Percentiles rank a stretch among this genome's conserved stretches.
phyloP scores from a whole-genome alignment of 306 rosid genomes.

The Cercis canadensis region DNA sequence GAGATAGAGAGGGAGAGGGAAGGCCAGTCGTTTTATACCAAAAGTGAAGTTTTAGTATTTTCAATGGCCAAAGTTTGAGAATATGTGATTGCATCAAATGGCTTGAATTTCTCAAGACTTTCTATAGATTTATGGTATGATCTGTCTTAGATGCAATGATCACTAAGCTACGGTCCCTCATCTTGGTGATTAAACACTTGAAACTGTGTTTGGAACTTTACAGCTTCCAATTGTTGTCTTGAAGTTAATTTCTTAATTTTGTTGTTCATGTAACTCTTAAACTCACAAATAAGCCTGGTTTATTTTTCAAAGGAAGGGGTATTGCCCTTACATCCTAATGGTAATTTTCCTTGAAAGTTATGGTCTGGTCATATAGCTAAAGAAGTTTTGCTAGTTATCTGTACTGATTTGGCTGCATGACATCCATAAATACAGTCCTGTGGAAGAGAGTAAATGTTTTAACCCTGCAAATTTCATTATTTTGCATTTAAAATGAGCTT shows the following conservation, averaged over 20 bases:
- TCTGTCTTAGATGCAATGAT: background rate
- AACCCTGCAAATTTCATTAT: constrained; percentile 1
- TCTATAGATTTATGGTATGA: background rate
- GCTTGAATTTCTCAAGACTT: constrained; percentile 8
- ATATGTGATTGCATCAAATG: background rate
- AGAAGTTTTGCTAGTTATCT: too few relatives aligned
- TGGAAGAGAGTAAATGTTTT: background rate
- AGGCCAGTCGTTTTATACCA: constrained; percentile 1
- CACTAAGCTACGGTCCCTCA: background rate
- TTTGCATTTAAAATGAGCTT: constrained; percentile 7
- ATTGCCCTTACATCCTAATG: too few relatives aligned
- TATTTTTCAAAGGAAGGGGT: background rate
- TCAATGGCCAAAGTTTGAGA: constrained; percentile 23
- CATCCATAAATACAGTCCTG: too few relatives aligned
- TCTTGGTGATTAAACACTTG: background rate
- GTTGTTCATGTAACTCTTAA: background rate
- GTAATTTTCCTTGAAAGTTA: too few relatives aligned
- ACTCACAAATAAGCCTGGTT: background rate
- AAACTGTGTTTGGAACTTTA: background rate
- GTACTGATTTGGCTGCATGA: too few relatives aligned
- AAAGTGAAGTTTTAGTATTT: constrained; percentile 8
- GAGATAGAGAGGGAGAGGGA: constrained; percentile 8
- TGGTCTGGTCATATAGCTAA: too few relatives aligned
- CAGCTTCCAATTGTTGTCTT: background rate
- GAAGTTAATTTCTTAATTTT: too few relatives aligned